Evolutionary conservation across 306 rosid species (phyloP).

Genomic region (Ziziphus jujuba): DNA sequence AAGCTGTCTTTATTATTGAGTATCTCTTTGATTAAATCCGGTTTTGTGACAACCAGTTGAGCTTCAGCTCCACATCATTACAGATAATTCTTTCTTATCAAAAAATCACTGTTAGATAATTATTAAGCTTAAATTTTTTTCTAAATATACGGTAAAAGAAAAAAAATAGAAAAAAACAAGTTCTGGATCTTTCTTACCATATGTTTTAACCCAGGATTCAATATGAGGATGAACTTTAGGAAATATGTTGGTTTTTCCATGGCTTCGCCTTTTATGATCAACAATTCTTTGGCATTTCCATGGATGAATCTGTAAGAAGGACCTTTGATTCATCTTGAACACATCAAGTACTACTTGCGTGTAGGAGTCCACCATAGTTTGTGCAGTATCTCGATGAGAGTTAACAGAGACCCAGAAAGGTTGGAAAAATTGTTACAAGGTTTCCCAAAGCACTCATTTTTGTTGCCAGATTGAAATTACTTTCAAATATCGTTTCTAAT

Average conservation of each 20-base stretch:
- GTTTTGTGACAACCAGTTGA: too few relatives aligned
- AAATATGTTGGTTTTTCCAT: slow-evolving; percentile 14
- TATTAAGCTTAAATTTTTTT: too few relatives aligned
- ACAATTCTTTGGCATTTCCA: slow-evolving; percentile 25
- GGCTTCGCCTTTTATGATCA: slow-evolving; percentile 15
- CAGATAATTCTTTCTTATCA: slow-evolving; percentile 31
- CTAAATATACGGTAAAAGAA: too few relatives aligned
- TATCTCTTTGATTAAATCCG: too few relatives aligned
- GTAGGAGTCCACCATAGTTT: slow-evolving; percentile 31
- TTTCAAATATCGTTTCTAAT: too few relatives aligned
- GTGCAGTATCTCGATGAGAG: neutral
- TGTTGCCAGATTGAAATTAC: neutral
- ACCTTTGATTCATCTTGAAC: slow-evolving; percentile 23
- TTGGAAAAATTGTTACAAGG: neutral
- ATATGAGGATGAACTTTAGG: slow-evolving; percentile 22
- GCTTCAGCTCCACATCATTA: slow-evolving; percentile 28
- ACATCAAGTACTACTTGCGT: slow-evolving; percentile 2
- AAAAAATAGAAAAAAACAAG: too few relatives aligned
- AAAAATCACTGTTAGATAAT: too few relatives aligned
- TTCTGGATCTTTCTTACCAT: slow-evolving; percentile 1
- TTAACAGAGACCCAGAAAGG: neutral
- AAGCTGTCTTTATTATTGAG: too few relatives aligned
- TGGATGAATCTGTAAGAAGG: slow-evolving; percentile 27
- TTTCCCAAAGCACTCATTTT: neutral
- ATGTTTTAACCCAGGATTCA: slow-evolving; percentile 12